phyloP scores from a whole-genome alignment of 2,329 filamentous ascomycete genomes.

The Clarireedia paspali region DNA sequence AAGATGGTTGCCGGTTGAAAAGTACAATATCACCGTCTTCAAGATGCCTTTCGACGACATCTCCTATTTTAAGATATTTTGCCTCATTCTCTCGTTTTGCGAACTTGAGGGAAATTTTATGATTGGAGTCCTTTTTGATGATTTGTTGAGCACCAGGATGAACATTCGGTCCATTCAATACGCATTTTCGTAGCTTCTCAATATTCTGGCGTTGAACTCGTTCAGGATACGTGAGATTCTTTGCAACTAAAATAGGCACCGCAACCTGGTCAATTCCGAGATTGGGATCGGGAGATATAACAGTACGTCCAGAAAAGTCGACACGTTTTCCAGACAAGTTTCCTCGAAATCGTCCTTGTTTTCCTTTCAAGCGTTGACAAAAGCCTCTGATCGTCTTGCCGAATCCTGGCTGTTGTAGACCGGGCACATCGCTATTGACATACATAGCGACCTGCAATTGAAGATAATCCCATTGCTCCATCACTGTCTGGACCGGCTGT shows the following conservation, averaged over 20 bases:
- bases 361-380: conserved; percentile 91
- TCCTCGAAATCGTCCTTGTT: conserved; percentile 93
- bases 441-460: conserved; percentile 96
- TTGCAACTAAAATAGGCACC: conserved; percentile 84
- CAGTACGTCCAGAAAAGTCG: conserved; percentile 93
- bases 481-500: conserved; percentile 77
- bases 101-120: conserved; percentile 70
- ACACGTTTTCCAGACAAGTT: conserved; percentile 98
- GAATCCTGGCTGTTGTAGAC: conserved; percentile 79
- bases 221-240: conserved; percentile 93
- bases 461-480: conserved; percentile 98
- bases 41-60: conserved; percentile 88
- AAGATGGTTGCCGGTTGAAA: conserved; percentile 94
- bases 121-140: conserved; percentile 59
- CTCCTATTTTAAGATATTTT: conserved; percentile 68
- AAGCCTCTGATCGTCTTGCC: conserved; percentile 89
- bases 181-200: conserved; percentile 65
- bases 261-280: conserved; percentile 89
- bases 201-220: conserved; percentile 79
- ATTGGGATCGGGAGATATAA: conserved; percentile 96
- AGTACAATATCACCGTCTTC: conserved; percentile 94
- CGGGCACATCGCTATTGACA: conserved; percentile 93
- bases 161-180: conserved; percentile 66
- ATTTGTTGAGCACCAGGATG: conserved; percentile 88
- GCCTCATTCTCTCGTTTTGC: conserved; percentile 66